Percentiles rank a stretch among this genome's conserved stretches.
phyloP scores from a whole-genome alignment of 257 asterid genomes.

The Nicotiana benthamiana region DNA sequence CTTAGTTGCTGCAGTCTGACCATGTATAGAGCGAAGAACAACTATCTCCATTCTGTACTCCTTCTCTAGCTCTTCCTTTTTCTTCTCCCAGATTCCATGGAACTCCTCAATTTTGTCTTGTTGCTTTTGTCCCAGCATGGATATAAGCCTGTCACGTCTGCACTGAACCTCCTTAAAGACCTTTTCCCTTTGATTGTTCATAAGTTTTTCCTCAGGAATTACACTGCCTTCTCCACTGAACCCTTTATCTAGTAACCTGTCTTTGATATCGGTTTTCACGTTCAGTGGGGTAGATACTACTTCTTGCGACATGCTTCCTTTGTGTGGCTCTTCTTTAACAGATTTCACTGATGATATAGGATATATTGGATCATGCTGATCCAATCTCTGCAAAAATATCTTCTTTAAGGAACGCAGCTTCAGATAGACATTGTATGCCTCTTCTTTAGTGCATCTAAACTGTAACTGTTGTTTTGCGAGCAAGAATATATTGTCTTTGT shows the following conservation, averaged over 20 bases:
- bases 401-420: conserved; percentile 46
- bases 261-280: conserved; percentile 15
- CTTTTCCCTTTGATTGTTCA: conserved; percentile 10
- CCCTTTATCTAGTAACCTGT: conserved; percentile 11
- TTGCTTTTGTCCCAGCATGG: conserved; percentile 31
- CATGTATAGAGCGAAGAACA: conserved; percentile 23
- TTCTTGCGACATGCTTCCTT: not conserved
- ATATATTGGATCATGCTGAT: conserved; percentile 1
- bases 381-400: conserved; percentile 26
- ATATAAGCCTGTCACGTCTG: conserved; percentile 33
- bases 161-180: conserved; percentile 19
- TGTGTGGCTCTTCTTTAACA: conserved; percentile 12
- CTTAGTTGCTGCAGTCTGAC: conserved; percentile 15
- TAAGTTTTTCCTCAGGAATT: conserved; percentile 7
- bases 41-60: conserved; percentile 34
- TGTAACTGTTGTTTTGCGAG: conserved; percentile 37
- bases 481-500: conserved; percentile 35
- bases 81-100: conserved; percentile 30
- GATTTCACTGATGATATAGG: conserved; percentile 13
- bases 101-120: conserved; percentile 33
- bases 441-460: conserved; percentile 59
- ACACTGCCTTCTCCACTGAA: conserved; percentile 2
- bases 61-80: conserved; percentile 21
- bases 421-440: conserved; percentile 33
- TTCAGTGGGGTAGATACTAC: not conserved